phyloP scores from a whole-genome alignment of 305 asterid genomes.

The Euphrasia arctica region DNA sequence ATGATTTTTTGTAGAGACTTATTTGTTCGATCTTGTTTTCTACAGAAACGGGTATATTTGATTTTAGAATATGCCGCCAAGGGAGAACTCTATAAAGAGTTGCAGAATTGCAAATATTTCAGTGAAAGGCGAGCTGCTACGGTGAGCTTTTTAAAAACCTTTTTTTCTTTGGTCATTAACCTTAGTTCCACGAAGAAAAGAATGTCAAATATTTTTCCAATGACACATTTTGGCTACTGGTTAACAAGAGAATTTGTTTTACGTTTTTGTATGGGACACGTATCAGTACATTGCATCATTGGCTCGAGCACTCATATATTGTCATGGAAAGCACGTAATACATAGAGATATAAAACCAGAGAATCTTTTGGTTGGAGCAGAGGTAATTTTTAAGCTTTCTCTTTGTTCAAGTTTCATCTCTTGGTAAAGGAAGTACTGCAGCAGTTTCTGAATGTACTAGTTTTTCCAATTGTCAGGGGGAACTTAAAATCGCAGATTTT shows the following conservation, averaged over 20 bases:
- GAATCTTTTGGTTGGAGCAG: constrained; percentile 36
- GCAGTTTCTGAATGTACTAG: constrained; percentile 22
- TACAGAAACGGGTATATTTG: constrained; percentile 80
- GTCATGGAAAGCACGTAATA: constrained; percentile 70
- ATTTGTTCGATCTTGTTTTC: neutral
- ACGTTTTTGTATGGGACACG: constrained; percentile 22
- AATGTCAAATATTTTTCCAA: neutral
- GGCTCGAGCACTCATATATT: constrained; percentile 72
- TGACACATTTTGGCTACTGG: neutral
- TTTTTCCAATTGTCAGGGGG: constrained; percentile 49
- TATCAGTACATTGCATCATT: constrained; percentile 60
- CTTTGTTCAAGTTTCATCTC: constrained; percentile 4
- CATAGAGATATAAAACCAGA: constrained; percentile 83
- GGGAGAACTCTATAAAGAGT: constrained; percentile 79
- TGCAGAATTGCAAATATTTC: constrained; percentile 70
- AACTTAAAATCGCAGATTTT: constrained; percentile 78
- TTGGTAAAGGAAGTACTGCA: constrained; percentile 28
- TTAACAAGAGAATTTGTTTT: neutral
- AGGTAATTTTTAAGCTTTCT: constrained; percentile 23
- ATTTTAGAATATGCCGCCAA: constrained; percentile 80
- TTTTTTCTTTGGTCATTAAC: neutral
- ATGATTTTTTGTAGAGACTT: constrained; percentile 1
- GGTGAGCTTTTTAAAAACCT: constrained; percentile 35
- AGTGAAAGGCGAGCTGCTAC: constrained; percentile 84
- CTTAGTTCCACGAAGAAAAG: neutral